A percentile compares a stretch with the other conserved stretches of the same genome.
Conservation (phyloP, 192 early-diverging fungal species). For the Coemansia sp. region DNA sequence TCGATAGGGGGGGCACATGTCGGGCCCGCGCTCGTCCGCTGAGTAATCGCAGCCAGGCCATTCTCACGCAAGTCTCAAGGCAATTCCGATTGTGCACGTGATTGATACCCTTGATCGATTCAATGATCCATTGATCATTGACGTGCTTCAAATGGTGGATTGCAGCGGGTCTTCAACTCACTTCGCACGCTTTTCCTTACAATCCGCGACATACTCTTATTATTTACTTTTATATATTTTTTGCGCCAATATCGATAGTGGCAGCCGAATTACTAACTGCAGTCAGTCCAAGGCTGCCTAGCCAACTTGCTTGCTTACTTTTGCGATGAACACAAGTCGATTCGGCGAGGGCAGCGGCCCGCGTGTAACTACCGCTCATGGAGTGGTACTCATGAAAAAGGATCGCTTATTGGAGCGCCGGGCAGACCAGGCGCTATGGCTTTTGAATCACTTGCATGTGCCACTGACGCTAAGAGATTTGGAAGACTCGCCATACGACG, state of each 20-base stretch:
- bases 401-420: conserved; percentile 38
- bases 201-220: neutral
- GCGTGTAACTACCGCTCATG: conserved; percentile 25
- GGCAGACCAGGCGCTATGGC: conserved; percentile 52
- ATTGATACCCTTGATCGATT: neutral
- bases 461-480: conserved; percentile 48
- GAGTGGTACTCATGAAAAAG: conserved; percentile 36
- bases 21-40: conserved; percentile 4
- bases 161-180: too few relatives aligned
- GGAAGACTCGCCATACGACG: conserved; percentile 34
- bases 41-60: neutral
- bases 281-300: neutral
- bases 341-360: conserved; percentile 19
- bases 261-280: too few relatives aligned
- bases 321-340: conserved; percentile 23
- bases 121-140: neutral
- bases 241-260: neutral
- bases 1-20: neutral
- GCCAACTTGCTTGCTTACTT: conserved; percentile 3
- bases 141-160: neutral
- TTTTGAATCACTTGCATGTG: conserved; percentile 49
- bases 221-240: neutral
- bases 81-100: conserved; percentile 4
- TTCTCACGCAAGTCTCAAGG: neutral
- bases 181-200: too few relatives aligned